These are phyloP conservation scores for Yamadazyma taylorii DNA, from an alignment of 1,139 yeast species.

Conservation along the genomic window DNA sequence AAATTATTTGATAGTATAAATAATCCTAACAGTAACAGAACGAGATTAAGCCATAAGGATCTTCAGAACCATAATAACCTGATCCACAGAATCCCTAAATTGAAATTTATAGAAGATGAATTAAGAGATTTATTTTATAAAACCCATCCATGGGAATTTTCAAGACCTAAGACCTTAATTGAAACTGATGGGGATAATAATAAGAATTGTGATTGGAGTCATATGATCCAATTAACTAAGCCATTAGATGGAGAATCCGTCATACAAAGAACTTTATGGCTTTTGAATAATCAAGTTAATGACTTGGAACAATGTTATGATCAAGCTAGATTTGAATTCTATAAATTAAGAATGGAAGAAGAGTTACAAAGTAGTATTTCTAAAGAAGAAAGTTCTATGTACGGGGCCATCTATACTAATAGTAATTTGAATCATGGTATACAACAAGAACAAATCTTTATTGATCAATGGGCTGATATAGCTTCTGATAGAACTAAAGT, in stretches of 20 bases:
- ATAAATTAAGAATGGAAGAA: conserved; percentile 79
- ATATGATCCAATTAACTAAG: conserved; percentile 67
- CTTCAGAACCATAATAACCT: conserved; percentile 28
- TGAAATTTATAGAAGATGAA: conserved; percentile 77
- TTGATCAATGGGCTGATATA: conserved; percentile 71
- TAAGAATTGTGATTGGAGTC: conserved; percentile 69
- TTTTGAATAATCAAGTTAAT: conserved; percentile 42
- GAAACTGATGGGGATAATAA: conserved; percentile 68
- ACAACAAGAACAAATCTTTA: conserved; percentile 64
- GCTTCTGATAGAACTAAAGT: conserved; percentile 63
- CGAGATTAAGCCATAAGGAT: conserved; percentile 41
- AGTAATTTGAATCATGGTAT: conserved; percentile 68
- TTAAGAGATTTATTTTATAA: conserved; percentile 78
- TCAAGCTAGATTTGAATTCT: conserved; percentile 84
- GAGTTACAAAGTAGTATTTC: conserved; percentile 76
- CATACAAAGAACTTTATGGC: conserved; percentile 83
- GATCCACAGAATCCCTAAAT: conserved; percentile 56
- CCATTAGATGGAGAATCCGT: conserved; percentile 91
- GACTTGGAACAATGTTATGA: conserved; percentile 68
- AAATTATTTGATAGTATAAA: neutral
- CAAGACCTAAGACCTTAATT: conserved; percentile 84
- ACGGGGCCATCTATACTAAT: conserved; percentile 71
- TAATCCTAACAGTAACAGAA: conserved; percentile 17
- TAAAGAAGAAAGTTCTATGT: conserved; percentile 82
- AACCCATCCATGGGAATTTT: conserved; percentile 98